A percentile compares a stretch with the other conserved stretches of the same genome.
Evolutionary conservation across 768 basidiomycete species (phyloP).

Genomic region (Phaeotremella skinneri): DNA sequence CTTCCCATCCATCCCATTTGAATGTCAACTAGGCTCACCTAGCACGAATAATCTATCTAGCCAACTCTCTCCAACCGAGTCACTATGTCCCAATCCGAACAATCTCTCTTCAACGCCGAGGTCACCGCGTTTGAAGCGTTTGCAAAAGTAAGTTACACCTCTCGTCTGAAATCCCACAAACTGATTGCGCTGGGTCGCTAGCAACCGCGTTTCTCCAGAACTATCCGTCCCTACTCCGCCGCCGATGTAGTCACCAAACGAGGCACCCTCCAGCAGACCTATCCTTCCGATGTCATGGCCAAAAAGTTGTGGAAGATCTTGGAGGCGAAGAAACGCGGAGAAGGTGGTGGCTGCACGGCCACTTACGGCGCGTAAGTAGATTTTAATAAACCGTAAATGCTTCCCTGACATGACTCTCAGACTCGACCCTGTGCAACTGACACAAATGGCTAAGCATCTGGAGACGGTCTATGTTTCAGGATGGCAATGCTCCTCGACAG

Average conservation of each 20-base stretch:
- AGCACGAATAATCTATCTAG: too few relatives aligned
- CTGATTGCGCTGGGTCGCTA: constrained; percentile 51
- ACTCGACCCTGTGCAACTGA: constrained; percentile 94
- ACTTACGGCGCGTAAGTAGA: constrained; percentile 96
- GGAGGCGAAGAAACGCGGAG: constrained; percentile 63
- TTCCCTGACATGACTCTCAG: constrained; percentile 54
- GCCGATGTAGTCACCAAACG: constrained; percentile 90
- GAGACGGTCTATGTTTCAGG: constrained; percentile 99
- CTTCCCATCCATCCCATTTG: too few relatives aligned
- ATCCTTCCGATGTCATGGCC: constrained; percentile 77
- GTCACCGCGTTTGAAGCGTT: constrained; percentile 82
- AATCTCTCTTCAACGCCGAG: constrained; percentile 69
- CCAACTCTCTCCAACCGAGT: too few relatives aligned
- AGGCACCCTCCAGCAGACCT: constrained; percentile 77
- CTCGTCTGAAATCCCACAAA: background rate
- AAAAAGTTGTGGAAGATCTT: constrained; percentile 83
- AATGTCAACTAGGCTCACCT: too few relatives aligned
- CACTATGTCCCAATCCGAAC: constrained; percentile 42
- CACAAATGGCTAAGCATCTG: constrained; percentile 95
- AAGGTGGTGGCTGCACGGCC: constrained; percentile 60
- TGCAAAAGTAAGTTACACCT: constrained; percentile 70
- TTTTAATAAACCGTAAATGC: background rate
- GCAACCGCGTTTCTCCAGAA: constrained; percentile 80
- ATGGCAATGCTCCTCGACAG: constrained; percentile 79
- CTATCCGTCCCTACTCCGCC: constrained; percentile 88